These are phyloP conservation scores for Favolaschia claudopus DNA, from an alignment of 768 basidiomycete species.

Conservation along the genomic window DNA sequence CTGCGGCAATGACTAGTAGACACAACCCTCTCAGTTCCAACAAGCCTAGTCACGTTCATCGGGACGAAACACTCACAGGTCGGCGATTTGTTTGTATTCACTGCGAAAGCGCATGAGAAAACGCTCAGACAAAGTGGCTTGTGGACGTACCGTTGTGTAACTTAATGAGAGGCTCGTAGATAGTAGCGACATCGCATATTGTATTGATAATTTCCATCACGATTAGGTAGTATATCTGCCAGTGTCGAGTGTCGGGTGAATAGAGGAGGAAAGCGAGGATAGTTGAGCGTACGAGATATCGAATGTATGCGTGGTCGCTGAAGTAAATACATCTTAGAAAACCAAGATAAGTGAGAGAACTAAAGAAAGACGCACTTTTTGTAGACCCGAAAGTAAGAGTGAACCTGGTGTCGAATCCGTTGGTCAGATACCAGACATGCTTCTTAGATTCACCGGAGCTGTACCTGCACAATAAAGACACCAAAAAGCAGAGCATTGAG, in stretches of 20 bases:
- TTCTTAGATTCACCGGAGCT: too few relatives aligned
- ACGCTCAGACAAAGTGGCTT: neutral
- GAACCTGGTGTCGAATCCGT: neutral
- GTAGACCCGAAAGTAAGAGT: conserved; percentile 25
- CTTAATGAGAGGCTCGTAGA: conserved; percentile 24
- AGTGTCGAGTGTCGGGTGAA: too few relatives aligned
- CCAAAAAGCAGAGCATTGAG: conserved; percentile 23
- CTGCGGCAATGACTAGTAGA: conserved; percentile 10
- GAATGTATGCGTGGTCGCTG: conserved; percentile 14
- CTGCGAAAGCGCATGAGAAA: neutral
- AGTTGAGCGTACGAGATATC: conserved; percentile 10
- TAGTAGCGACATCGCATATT: conserved; percentile 14
- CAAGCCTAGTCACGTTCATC: neutral
- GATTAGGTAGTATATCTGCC: conserved; percentile 25
- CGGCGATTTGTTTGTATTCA: neutral
- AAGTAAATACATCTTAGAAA: neutral
- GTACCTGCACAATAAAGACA: conserved; percentile 24
- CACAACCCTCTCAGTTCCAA: neutral
- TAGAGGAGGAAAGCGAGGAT: neutral
- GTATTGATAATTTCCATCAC: conserved; percentile 22
- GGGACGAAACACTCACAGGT: neutral
- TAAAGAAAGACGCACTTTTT: conserved; percentile 13
- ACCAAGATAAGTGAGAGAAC: neutral
- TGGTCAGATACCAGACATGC: too few relatives aligned
- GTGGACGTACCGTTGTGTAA: conserved; percentile 9